Conservation (phyloP, 1,139 yeast species). For the Blastobotrys elegans region DNA sequence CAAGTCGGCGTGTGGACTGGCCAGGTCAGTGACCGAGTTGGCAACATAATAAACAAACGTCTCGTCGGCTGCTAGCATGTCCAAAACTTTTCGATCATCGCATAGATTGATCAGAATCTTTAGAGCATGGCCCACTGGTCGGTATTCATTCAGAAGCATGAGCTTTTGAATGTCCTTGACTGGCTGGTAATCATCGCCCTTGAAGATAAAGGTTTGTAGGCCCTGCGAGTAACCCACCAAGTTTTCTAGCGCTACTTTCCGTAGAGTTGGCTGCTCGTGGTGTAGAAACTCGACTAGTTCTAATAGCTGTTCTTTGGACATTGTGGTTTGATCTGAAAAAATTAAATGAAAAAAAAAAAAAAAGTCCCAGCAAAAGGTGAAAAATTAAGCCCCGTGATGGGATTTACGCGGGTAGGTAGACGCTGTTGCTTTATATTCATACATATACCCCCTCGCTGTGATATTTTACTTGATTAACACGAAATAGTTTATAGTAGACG, state of each 20-base stretch:
- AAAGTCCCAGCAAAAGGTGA: not conserved
- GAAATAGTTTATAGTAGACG: no score
- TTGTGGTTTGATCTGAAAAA: not conserved
- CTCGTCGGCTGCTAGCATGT: slow-evolving; percentile 59
- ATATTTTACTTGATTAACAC: no score
- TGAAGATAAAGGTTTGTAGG: slow-evolving; percentile 60
- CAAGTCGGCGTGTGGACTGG: slow-evolving; percentile 68
- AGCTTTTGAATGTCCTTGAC: slow-evolving; percentile 66
- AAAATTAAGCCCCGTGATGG: slow-evolving; percentile 5
- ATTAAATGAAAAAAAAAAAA: not conserved
- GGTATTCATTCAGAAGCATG: slow-evolving; percentile 21
- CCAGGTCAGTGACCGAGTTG: slow-evolving; percentile 46
- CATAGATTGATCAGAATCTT: slow-evolving; percentile 82
- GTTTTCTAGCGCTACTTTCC: slow-evolving; percentile 80
- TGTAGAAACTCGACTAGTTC: slow-evolving; percentile 68
- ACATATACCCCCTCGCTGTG: no score
- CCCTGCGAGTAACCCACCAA: slow-evolving; percentile 79
- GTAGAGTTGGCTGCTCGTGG: slow-evolving; percentile 75
- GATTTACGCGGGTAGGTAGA: not conserved
- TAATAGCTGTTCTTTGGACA: not conserved
- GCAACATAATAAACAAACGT: slow-evolving; percentile 54
- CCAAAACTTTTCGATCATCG: slow-evolving; percentile 56
- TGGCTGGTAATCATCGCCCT: slow-evolving; percentile 65
- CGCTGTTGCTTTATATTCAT: no score
- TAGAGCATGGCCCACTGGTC: slow-evolving; percentile 44